Conservation (phyloP, 352 stramenopile genomes). For the Pythium brassicae region DNA sequence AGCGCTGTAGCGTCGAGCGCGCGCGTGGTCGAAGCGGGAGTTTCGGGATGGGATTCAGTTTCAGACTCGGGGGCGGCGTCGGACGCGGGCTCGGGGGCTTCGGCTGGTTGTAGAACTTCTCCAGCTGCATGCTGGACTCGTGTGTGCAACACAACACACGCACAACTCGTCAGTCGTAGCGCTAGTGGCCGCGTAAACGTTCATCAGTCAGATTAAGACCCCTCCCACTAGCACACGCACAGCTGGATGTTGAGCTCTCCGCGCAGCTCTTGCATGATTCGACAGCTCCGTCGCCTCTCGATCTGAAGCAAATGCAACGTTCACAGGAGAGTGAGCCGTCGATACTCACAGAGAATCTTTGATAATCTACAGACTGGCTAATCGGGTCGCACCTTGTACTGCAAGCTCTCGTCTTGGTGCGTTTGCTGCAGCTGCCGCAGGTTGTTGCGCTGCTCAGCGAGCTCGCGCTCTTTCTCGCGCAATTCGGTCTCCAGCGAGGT, state of each 20-base stretch:
- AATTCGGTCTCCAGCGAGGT: conserved; percentile 4
- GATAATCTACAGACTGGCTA: no score
- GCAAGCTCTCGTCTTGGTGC: conserved; percentile 13
- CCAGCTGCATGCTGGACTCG: conserved; percentile 11
- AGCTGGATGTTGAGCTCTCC: conserved; percentile 17
- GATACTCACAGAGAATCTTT: not conserved
- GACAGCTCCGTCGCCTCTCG: conserved; percentile 15
- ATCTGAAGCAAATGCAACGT: conserved; percentile 9
- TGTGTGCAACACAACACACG: not conserved
- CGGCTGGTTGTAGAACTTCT: conserved; percentile 15
- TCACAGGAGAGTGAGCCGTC: not conserved
- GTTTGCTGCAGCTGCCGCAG: conserved; percentile 10
- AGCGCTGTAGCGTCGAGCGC: conserved; percentile 5
- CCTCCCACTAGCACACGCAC: not conserved
- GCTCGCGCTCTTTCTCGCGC: conserved; percentile 9
- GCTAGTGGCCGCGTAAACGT: not conserved
- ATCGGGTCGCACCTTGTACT: conserved; percentile 13
- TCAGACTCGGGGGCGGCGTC: no score
- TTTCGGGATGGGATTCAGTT: not conserved
- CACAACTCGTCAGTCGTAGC: not conserved
- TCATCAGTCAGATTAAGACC: not conserved
- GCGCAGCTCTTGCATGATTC: conserved; percentile 21
- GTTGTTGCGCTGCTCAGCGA: conserved; percentile 8
- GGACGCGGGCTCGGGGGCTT: conserved; percentile 3
- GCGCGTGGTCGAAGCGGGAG: not conserved